These are phyloP conservation scores for Phytophthora hybrid DNA, from an alignment of 352 stramenopile species.

Conservation along the genomic window DNA sequence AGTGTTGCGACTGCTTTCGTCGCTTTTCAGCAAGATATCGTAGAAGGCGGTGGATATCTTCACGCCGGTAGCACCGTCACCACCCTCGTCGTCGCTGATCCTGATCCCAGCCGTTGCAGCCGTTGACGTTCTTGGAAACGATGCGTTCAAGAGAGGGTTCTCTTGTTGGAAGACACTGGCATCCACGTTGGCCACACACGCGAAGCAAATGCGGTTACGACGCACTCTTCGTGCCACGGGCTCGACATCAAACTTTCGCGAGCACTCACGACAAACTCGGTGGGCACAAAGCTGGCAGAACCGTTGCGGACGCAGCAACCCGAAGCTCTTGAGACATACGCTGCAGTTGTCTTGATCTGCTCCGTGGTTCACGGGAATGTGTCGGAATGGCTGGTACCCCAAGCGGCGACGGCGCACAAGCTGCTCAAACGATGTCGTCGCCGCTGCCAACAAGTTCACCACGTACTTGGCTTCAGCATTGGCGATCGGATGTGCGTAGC, in stretches of 20 bases:
- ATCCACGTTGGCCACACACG: conserved; percentile 66
- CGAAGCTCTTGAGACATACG: conserved; percentile 63
- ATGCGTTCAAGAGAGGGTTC: conserved; percentile 34
- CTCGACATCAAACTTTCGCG: conserved; percentile 77
- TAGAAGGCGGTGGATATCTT: conserved; percentile 41
- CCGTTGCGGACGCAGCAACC: conserved; percentile 57
- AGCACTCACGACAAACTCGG: conserved; percentile 70
- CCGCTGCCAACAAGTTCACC: conserved; percentile 57
- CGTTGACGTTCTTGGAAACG: conserved; percentile 28
- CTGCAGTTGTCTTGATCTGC: conserved; percentile 46
- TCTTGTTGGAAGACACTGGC: conserved; percentile 52
- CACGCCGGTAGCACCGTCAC: conserved; percentile 2
- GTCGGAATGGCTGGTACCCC: conserved; percentile 57
- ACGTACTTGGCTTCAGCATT: conserved; percentile 60
- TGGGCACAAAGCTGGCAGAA: conserved; percentile 77
- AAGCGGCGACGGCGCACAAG: conserved; percentile 68
- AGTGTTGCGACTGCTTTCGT: conserved; percentile 9
- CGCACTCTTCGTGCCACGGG: conserved; percentile 51
- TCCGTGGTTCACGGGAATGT: conserved; percentile 41
- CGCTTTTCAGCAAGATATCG: conserved; percentile 30
- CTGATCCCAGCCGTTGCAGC: conserved; percentile 1
- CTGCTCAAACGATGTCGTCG: conserved; percentile 61
- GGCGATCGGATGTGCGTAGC: conserved; percentile 10
- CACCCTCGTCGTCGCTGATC: conserved; percentile 13
- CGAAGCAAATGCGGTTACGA: conserved; percentile 69